Evolutionary conservation across 176 grass and related monocot genomes (phyloP), one percentile per base, ranked within the genome.

Genomic region (Cocos nucifera): DNA sequence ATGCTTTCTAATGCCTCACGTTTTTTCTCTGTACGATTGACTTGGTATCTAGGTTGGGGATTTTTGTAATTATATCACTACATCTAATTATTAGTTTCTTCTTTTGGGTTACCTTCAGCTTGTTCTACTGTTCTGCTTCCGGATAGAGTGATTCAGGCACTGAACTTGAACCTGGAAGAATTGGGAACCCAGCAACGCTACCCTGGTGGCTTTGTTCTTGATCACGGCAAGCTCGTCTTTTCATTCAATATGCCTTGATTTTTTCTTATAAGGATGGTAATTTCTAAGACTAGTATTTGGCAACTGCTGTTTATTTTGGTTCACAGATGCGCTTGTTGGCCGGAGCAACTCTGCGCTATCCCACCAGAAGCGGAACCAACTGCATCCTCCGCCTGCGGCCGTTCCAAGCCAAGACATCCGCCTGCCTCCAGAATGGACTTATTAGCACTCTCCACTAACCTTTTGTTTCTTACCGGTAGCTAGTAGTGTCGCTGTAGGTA

Each of bases 381-480:
- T 28, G 17, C 15, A 0, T 5, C 4, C 22, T 12, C 57, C 15
- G 26, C 2, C 57, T 15, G 6, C 24, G 6, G 1, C 57, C 15
- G 24, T 27, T 17, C 3, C 15, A 10, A 8, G 16, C 7, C 57
- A 26, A 17, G 57, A 59, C 9, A 24, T 59, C 17, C 57, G 22
- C 16, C 57, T 59, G 3, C 57, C 57, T 14, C 57, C 26, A 4
- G 57, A 59, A 26, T 59, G 57, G 57, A 28, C 57, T 26, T 59
- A 59, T 15, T 59, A 26, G 28, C 57, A 4, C 12, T 5, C 17
- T 25, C 57, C 22, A 30, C 57, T 28, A n/a, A 59, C 14, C 15
- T 59, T 7, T n/a, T 30, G 24, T 28, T 59, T 44, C 2, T 10
- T 44, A 44, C 35, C 12, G 35, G 35, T 6, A 59, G 24, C 5